Conservation (phyloP, 2,329 filamentous ascomycete species). For the Paramyrothecium roridum region DNA sequence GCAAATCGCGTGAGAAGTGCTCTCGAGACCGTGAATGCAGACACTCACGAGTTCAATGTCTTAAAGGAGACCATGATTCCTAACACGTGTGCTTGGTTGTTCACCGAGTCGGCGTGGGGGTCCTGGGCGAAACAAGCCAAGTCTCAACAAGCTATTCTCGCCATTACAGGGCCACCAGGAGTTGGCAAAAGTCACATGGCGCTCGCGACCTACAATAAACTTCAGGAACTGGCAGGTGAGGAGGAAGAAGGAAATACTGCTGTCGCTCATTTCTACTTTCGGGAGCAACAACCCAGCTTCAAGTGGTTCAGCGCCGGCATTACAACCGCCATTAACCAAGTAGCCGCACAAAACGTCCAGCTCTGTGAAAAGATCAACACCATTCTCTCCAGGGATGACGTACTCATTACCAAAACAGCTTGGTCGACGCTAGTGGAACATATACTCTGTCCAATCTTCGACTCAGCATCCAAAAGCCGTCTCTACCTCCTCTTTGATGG, state of each 20-base stretch:
- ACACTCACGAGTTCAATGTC: constrained; percentile 19
- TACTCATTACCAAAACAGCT: constrained; percentile 2
- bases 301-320: constrained; percentile 18
- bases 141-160: constrained; percentile 15
- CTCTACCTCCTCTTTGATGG: constrained; percentile 29
- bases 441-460: constrained; percentile 19
- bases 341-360: constrained; percentile 22
- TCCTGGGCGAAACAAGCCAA: constrained; percentile 17
- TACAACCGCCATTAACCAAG: constrained; percentile 21
- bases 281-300: constrained; percentile 25
- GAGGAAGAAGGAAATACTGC: constrained; percentile 14
- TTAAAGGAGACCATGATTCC: constrained; percentile 23
- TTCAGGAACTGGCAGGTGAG: constrained; percentile 6
- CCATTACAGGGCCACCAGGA: constrained; percentile 23
- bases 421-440: constrained; percentile 15
- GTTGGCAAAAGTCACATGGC: constrained; percentile 30
- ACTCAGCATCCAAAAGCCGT: constrained; percentile 11
- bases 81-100: constrained; percentile 27
- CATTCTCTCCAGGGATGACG: constrained; percentile 19
- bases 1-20: constrained; percentile 18
- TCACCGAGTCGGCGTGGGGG: constrained; percentile 20
- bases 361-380: constrained; percentile 26
- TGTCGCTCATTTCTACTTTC: constrained; percentile 33
- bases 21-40: constrained; percentile 14
- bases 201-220: constrained; percentile 13